Evolutionary conservation across 2,329 filamentous ascomycete species (phyloP).

Genomic region (Ascochyta viciae-villosae): DNA sequence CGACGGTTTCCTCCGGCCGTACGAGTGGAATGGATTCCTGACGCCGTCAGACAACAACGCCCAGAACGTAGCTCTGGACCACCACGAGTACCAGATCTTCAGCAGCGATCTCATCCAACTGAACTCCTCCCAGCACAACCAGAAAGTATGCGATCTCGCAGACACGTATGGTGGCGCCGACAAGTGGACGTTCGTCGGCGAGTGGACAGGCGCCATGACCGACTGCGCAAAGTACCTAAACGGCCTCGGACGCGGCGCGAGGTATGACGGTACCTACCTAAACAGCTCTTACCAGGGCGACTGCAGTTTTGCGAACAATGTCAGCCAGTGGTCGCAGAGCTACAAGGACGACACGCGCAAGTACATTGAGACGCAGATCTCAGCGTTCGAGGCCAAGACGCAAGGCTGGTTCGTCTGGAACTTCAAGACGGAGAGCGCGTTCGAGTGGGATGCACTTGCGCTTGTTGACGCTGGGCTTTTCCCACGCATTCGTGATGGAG

Average conservation of each 20-base stretch:
- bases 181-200: constrained; percentile 70
- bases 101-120: constrained; percentile 58
- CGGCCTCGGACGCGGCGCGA: constrained; percentile 65
- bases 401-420: constrained; percentile 65
- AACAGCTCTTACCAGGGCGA: constrained; percentile 59
- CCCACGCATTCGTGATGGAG: constrained; percentile 42
- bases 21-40: constrained; percentile 68
- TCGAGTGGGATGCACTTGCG: constrained; percentile 62
- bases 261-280: constrained; percentile 64
- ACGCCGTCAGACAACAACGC: constrained; percentile 58
- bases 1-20: constrained; percentile 62
- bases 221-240: constrained; percentile 62
- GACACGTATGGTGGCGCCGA: constrained; percentile 59
- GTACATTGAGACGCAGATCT: constrained; percentile 64
- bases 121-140: constrained; percentile 60
- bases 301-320: constrained; percentile 60
- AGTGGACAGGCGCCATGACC: constrained; percentile 73
- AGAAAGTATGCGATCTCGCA: constrained; percentile 63
- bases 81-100: constrained; percentile 74
- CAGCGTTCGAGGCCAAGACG: constrained; percentile 58
- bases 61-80: constrained; percentile 67
- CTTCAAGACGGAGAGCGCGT: constrained; percentile 62
- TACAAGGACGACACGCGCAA: constrained; percentile 56
- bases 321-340: constrained; percentile 56
- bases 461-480: constrained; percentile 61